phyloP scores from a whole-genome alignment of 306 rosid genomes.

The Prunus mira region DNA sequence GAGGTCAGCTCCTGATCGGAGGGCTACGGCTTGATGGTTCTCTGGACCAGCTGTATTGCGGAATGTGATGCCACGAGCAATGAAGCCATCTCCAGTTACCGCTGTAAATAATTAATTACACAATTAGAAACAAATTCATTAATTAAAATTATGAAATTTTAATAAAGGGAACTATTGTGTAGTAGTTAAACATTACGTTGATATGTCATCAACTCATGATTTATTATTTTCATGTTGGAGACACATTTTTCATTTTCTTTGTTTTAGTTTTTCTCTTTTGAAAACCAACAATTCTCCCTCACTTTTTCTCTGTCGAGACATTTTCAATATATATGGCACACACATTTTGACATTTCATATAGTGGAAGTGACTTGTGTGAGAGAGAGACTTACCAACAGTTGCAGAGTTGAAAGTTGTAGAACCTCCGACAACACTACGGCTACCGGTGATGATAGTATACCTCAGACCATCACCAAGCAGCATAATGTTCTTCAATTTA shows the following conservation, averaged over 20 bases:
- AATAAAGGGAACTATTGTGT: not conserved
- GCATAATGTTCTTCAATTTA: constrained; percentile 43
- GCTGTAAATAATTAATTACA: constrained; percentile 29
- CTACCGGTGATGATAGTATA: constrained; percentile 47
- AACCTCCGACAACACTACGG: constrained; percentile 50
- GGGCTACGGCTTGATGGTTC: constrained; percentile 62
- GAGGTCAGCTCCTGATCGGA: constrained; percentile 48
- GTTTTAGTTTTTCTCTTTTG: not conserved
- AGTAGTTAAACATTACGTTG: not conserved
- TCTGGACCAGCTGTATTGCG: constrained; percentile 53
- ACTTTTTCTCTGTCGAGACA: not conserved
- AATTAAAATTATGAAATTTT: not conserved
- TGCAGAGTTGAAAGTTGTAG: constrained; percentile 53
- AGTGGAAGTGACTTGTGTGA: not conserved
- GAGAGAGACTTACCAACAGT: constrained; percentile 43
- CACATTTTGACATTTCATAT: not conserved
- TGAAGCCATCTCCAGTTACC: constrained; percentile 46
- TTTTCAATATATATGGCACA: not conserved
- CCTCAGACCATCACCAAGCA: constrained; percentile 49
- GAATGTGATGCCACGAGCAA: constrained; percentile 52
- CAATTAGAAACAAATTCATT: not conserved
- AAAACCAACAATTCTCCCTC: not conserved
- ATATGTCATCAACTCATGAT: not conserved
- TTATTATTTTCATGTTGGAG: too few species aligned
- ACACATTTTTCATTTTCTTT: too few species aligned